A percentile compares a stretch with the other conserved stretches of the same genome.
Conservation (phyloP, 768 basidiomycete genomes). For the Agaricus bisporus region DNA sequence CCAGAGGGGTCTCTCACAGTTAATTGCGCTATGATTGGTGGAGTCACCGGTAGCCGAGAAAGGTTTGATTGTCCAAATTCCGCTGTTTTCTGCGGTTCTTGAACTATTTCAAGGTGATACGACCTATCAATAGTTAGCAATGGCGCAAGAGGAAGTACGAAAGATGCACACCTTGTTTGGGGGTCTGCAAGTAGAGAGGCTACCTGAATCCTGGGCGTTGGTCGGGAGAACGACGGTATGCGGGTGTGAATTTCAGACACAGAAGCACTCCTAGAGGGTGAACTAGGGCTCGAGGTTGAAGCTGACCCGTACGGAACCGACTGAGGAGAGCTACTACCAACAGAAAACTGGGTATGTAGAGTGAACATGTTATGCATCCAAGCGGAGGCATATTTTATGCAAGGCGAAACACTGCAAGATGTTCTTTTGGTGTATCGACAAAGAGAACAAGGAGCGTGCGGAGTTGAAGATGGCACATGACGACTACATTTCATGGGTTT, state of each 20-base stretch:
- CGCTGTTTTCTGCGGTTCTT: conserved; percentile 77
- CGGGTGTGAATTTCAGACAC: conserved; percentile 15
- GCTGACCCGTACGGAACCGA: conserved; percentile 5
- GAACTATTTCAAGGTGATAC: conserved; percentile 81
- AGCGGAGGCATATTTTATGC: conserved; percentile 18
- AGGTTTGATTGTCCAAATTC: conserved; percentile 72
- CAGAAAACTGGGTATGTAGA: conserved; percentile 6
- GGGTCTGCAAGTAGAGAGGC: conserved; percentile 52
- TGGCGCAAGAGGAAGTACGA: neutral
- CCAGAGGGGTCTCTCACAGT: conserved; percentile 68
- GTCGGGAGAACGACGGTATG: conserved; percentile 27
- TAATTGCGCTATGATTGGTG: conserved; percentile 78
- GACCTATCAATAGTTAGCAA: conserved; percentile 29
- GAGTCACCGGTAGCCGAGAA: conserved; percentile 78
- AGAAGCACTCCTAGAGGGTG: conserved; percentile 11
- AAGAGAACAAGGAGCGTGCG: conserved; percentile 16
- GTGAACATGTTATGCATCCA: neutral
- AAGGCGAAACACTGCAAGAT: conserved; percentile 8
- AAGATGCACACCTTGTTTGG: conserved; percentile 41
- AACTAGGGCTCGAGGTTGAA: conserved; percentile 7
- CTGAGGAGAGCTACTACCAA: conserved; percentile 12
- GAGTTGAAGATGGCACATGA: conserved; percentile 23
- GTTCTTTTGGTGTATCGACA: conserved; percentile 19
- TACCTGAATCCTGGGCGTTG: conserved; percentile 49
- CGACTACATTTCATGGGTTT: conserved; percentile 13